Evolutionary conservation across 2,329 filamentous ascomycete genomes (phyloP).

Genomic region (Ophiostoma ips): DNA sequence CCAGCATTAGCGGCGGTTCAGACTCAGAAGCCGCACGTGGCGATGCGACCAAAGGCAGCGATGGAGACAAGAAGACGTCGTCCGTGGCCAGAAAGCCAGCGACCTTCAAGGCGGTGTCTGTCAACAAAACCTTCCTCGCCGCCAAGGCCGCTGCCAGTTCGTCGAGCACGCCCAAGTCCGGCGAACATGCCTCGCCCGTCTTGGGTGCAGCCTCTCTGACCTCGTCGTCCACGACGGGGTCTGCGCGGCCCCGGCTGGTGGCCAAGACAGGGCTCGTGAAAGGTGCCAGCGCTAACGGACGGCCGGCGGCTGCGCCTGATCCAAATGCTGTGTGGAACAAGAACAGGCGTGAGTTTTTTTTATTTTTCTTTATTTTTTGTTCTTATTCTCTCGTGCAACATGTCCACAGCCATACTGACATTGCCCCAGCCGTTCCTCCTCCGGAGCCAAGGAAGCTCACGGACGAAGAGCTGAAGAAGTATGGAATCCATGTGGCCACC

Average conservation of each 20-base stretch:
- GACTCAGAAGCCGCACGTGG: constrained; percentile 59
- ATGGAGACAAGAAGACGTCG: constrained; percentile 41
- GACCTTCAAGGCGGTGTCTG: constrained; percentile 73
- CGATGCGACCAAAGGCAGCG: constrained; percentile 39
- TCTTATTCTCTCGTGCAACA: too few species aligned
- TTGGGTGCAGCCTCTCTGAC: constrained; percentile 29
- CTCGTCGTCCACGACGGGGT: constrained; percentile 30
- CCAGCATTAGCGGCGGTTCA: constrained; percentile 59
- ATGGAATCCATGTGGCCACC: constrained; percentile 72
- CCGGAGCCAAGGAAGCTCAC: constrained; percentile 71
- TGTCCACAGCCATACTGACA: background rate
- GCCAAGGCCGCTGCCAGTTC: constrained; percentile 45
- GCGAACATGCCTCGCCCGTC: constrained; percentile 34
- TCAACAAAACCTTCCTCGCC: constrained; percentile 73
- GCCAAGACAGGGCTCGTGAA: constrained; percentile 56
- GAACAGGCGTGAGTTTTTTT: constrained; percentile 53
- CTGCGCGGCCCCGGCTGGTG: constrained; percentile 54
- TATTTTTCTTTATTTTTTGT: too few species aligned
- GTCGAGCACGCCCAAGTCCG: constrained; percentile 30
- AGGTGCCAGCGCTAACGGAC: constrained; percentile 38
- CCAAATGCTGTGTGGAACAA: constrained; percentile 75
- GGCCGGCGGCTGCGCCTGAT: constrained; percentile 50
- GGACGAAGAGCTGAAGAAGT: constrained; percentile 76
- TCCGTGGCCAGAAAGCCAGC: constrained; percentile 58
- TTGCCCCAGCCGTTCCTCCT: constrained; percentile 38